phyloP scores from a whole-genome alignment of 129 eudicot genomes.

The Chrysanthemum seticuspe region DNA sequence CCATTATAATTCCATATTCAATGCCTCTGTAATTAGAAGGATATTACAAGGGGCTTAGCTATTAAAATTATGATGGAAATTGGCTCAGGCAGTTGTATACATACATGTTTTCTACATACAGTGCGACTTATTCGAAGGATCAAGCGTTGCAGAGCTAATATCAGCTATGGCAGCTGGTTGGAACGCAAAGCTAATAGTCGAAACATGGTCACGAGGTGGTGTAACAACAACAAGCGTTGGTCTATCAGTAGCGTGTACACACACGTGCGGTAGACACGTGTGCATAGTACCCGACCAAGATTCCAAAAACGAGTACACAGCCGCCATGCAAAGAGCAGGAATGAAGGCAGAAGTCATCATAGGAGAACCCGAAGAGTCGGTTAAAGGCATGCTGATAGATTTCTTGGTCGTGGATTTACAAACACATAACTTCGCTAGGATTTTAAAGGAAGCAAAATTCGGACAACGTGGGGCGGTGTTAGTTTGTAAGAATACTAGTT shows the following conservation, averaged over 20 bases:
- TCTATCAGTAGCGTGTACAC: conserved; percentile 52
- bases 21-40: too few species aligned
- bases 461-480: conserved; percentile 83
- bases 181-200: conserved; percentile 76
- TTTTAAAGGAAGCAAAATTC: conserved; percentile 60
- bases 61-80: too few species aligned
- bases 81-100: too few species aligned
- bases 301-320: conserved; percentile 41
- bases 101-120: conserved; percentile 4
- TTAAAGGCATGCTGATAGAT: conserved; percentile 49
- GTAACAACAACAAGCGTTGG: conserved; percentile 61
- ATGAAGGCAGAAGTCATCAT: conserved; percentile 51
- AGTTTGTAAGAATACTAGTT: conserved; percentile 64
- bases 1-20: too few species aligned
- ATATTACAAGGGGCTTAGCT: too few species aligned
- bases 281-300: conserved; percentile 69
- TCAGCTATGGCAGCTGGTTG: conserved; percentile 99
- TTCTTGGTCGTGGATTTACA: conserved; percentile 63
- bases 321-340: conserved; percentile 45
- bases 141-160: conserved; percentile 78
- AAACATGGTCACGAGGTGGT: conserved; percentile 69
- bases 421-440: conserved; percentile 35
- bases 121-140: conserved; percentile 57
- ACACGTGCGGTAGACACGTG: conserved; percentile 77
- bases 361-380: conserved; percentile 56